These are phyloP conservation scores for Eremomyces bilateralis DNA, from an alignment of 495 filamentous ascomycete species.

Conservation along the genomic window DNA sequence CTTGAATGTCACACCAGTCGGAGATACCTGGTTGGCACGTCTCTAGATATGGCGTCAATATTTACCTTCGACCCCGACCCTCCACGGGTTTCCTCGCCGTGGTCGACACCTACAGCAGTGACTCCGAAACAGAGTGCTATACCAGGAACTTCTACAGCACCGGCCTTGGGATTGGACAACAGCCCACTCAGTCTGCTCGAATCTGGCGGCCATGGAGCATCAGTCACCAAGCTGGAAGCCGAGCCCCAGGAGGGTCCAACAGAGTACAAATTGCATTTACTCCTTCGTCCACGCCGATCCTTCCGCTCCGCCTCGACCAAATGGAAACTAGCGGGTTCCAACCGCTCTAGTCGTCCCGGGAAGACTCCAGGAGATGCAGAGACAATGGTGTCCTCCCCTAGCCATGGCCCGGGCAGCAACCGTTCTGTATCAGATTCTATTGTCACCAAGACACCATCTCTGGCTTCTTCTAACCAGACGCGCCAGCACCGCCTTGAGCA, in stretches of 20 bases:
- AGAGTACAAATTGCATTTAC: slow-evolving; percentile 92
- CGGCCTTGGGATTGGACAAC: slow-evolving; percentile 2
- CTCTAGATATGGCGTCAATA: slow-evolving; percentile 91
- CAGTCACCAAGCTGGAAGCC: slow-evolving; percentile 56
- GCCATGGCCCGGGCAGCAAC: no score
- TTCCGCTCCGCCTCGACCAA: slow-evolving; percentile 45
- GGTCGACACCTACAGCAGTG: slow-evolving; percentile 35
- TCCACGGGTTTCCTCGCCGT: slow-evolving; percentile 72
- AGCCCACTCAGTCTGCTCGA: neutral
- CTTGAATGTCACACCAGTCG: no score
- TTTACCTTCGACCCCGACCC: slow-evolving; percentile 88
- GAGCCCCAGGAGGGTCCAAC: slow-evolving; percentile 88
- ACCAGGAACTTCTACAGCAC: no score
- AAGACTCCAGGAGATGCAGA: slow-evolving; percentile 3
- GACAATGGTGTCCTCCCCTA: slow-evolving; percentile 5
- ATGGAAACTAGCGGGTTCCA: slow-evolving; percentile 34
- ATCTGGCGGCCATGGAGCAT: slow-evolving; percentile 7
- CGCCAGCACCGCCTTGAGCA: slow-evolving; percentile 72
- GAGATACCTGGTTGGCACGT: no score
- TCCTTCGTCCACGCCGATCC: slow-evolving; percentile 54
- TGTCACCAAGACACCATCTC: slow-evolving; percentile 12
- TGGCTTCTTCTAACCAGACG: slow-evolving; percentile 30
- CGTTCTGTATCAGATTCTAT: slow-evolving; percentile 8
- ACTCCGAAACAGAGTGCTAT: slow-evolving; percentile 16
- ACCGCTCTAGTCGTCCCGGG: slow-evolving; percentile 24